Base-by-base conservation (phyloP, 495 filamentous ascomycete species). In the Hypoxylon intermedium region DNA sequence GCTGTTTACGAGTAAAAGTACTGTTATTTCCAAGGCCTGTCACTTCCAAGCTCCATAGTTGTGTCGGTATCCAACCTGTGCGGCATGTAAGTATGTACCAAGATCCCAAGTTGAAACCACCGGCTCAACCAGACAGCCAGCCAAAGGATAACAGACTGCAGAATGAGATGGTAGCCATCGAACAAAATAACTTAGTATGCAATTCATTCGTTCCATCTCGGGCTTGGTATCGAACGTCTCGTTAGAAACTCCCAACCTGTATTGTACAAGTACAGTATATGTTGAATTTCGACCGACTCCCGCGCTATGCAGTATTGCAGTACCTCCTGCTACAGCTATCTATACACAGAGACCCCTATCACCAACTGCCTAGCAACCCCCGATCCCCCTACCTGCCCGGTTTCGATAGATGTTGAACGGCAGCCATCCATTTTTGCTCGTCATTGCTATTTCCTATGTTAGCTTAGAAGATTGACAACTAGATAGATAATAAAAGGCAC, bases 401-500 rank as follows among this genome's bases (percentile, higher is more conserved):
- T 34, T 19, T 58, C 7, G 62, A 63, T 34, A 70, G 45, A 45
- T 66, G 55, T 9, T 66, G 65, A 30, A 71, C 52, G 12, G 65
- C 58, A 5, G 59, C 43, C 45, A 62, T 54, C 65, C 68, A 65
- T 31, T 58, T 68, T 43, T 66, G 53, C 51, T 66, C 58, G 16
- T 71, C 68, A 15, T 66, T 61, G 12, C 68, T 71, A 9, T 26
- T 3, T 13, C 12, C 23, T 13, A 0, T 7, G 19, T 68, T 66
- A 71, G 58, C 43, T 11, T 15, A 9, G 15, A 19, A 16, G n/a
- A 12, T 26, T 3, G 16, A 12, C 16, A 30, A 33, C 28, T 21
- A 28, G 15, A 15, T 5, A 26, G 3, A 26, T 16, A 49, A 9
- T 15, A 33, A n/a, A 30, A 30, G 23, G 28, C 12, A 78, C 90